Evolutionary conservation across 1,284 basidiomycete genomes (phyloP).

Genomic region (Cutaneotrichosporon dermatis): DNA sequence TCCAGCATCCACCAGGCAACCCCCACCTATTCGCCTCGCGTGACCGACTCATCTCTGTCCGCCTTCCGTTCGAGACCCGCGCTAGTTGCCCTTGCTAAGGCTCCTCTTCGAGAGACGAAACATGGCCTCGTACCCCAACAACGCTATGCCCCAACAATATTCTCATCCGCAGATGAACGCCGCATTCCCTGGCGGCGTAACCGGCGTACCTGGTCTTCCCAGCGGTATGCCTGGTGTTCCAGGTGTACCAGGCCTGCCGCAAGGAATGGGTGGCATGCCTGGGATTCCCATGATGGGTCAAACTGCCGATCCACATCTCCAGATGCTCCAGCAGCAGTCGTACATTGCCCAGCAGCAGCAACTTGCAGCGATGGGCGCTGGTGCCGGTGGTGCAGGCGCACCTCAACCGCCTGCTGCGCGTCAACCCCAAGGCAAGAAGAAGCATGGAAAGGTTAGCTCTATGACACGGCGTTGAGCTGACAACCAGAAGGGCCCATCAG

Average conservation of each 20-base stretch:
- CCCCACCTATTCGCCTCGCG: no score
- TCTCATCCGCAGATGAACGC: conserved; percentile 3
- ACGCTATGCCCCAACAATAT: conserved; percentile 16
- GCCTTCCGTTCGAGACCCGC: no score
- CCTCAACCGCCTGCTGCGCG: neutral
- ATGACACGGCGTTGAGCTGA: neutral
- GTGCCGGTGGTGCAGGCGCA: neutral
- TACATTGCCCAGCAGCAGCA: conserved; percentile 20
- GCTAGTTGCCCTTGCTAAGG: no score
- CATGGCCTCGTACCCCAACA: conserved; percentile 19
- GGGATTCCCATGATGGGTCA: conserved; percentile 10
- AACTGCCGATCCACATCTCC: conserved; percentile 9
- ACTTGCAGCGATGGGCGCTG: conserved; percentile 6
- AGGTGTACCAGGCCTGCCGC: conserved; percentile 4
- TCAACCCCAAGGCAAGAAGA: conserved; percentile 6
- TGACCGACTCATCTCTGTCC: no score
- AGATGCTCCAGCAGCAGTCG: conserved; percentile 18
- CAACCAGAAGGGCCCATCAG: neutral
- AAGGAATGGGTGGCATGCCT: neutral
- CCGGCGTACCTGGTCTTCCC: conserved; percentile 2
- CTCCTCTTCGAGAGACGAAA: neutral
- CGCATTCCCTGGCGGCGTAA: neutral
- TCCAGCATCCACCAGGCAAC: no score
- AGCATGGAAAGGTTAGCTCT: conserved; percentile 5
- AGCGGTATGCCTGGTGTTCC: neutral